Evolutionary conservation across 495 filamentous ascomycete species (phyloP), one percentile per base, ranked within the genome.

Genomic region (Mytilinidion resinicola): DNA sequence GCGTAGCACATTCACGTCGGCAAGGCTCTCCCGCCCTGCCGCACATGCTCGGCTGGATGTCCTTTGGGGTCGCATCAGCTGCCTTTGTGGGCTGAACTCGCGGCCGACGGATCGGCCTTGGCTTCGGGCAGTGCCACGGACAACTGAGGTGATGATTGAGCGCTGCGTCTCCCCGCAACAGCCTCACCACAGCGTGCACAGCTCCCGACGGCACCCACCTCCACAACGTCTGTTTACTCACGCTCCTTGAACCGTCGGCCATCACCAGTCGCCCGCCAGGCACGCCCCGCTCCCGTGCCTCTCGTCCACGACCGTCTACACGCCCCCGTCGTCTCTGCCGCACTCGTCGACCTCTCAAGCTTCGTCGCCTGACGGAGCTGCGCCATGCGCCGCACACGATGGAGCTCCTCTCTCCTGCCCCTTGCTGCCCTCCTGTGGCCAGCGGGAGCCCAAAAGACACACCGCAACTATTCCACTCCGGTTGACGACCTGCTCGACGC

Each of bases 401-500:
- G 63, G 63, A 51, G 42, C 30, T 20, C 39, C 25, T 35, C 63
- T 19, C 51, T 65, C 6, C 53, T 60, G 53, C 48, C 37, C 17
- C 46, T 54, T 33, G 50, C 61, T 38, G 48, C 48, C 25, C 37
- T 61, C 7, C 35, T 57, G 10, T 15, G 42, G 53, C 41, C 54
- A 8, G 12, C 38, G 17, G 44, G 20, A 59, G 63, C 66, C 42
- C 48, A 59, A 19, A 62, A 58, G 46, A 59, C 55, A 6, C 47
- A 51, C 35, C 21, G 43, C 47, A 70, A 62, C 52, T 64, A 63
- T n/a, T 53, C 64, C 19, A 65, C 38, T 58, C 25, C 25, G 25
- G 25, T 30, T 6, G 62, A 59, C 59, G 67, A 66, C 46, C 46
- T 55, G 51, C 69, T 62, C 42, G 44, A 62, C 25, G 56, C 67